Evolutionary conservation across 345 rosid species (phyloP).

Genomic region (Eucalyptus curtisii): DNA sequence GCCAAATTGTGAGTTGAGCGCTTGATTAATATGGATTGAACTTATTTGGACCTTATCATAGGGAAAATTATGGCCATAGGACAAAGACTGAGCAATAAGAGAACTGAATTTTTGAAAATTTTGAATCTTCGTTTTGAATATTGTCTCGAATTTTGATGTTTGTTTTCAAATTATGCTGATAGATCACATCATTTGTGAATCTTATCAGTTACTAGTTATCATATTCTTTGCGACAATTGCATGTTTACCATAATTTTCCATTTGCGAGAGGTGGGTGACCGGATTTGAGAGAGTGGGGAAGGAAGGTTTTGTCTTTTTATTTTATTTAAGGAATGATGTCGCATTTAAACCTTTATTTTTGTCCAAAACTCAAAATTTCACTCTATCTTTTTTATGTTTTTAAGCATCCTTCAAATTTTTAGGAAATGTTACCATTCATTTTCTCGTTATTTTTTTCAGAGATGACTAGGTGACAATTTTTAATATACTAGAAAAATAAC

Average conservation of each 20-base stretch:
- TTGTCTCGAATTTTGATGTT: not conserved
- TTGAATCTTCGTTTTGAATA: not conserved
- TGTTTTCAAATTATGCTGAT: not conserved
- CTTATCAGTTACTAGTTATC: not conserved
- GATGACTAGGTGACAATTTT: no score
- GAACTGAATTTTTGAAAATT: not conserved
- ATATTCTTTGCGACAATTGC: not conserved
- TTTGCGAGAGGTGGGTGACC: not conserved
- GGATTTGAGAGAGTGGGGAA: not conserved
- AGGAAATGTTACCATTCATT: not conserved
- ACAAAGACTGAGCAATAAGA: not conserved
- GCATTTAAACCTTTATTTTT: not conserved
- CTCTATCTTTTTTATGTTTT: not conserved
- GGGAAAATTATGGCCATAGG: not conserved
- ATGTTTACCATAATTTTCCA: not conserved
- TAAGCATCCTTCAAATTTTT: not conserved
- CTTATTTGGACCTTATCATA: not conserved
- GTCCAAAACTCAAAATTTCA: not conserved
- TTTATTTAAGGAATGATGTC: not conserved
- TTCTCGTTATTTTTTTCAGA: not conserved
- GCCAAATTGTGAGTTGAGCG: not conserved
- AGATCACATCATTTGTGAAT: not conserved
- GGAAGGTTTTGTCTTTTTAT: not conserved
- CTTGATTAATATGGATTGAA: not conserved
- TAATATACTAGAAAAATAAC: no score